These are phyloP conservation scores for Cephaloascus albidus DNA, from an alignment of 805 yeast species.

Conservation along the genomic window DNA sequence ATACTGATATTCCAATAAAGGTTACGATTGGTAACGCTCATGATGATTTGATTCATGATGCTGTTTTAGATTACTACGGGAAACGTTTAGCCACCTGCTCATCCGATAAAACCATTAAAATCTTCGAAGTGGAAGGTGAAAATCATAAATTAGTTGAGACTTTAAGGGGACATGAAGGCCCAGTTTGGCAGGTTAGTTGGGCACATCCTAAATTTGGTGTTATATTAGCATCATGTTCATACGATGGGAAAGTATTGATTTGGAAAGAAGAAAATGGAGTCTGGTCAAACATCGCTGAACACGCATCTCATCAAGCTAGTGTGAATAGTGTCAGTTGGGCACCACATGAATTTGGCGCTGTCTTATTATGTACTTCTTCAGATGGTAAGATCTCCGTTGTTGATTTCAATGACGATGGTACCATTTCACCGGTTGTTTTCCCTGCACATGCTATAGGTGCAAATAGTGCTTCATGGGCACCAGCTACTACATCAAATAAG, in stretches of 20 bases:
- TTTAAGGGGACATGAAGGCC: constrained; percentile 89
- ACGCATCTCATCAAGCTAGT: constrained; percentile 83
- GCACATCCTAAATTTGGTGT: constrained; percentile 98
- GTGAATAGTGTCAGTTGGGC: constrained; percentile 96
- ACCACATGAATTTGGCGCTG: constrained; percentile 93
- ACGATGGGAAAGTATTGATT: constrained; percentile 87
- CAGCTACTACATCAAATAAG: constrained; percentile 29
- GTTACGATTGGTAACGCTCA: constrained; percentile 88
- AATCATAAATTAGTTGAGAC: constrained; percentile 77
- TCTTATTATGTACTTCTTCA: constrained; percentile 80
- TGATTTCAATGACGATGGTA: constrained; percentile 86
- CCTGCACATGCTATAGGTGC: constrained; percentile 91
- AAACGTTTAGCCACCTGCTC: constrained; percentile 93
- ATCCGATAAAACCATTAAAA: constrained; percentile 90
- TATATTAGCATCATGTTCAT: constrained; percentile 88
- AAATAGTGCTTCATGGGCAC: constrained; percentile 95
- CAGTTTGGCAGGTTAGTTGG: constrained; percentile 99
- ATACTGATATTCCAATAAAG: constrained; percentile 15
- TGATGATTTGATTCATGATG: constrained; percentile 91
- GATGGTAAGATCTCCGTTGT: constrained; percentile 90
- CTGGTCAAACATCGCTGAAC: constrained; percentile 85
- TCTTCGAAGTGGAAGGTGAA: constrained; percentile 86
- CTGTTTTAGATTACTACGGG: constrained; percentile 94
- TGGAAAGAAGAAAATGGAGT: constrained; percentile 91
- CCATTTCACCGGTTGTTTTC: constrained; percentile 51